phyloP scores from a whole-genome alignment of 805 yeast species.

The Yarrowia bubula region DNA sequence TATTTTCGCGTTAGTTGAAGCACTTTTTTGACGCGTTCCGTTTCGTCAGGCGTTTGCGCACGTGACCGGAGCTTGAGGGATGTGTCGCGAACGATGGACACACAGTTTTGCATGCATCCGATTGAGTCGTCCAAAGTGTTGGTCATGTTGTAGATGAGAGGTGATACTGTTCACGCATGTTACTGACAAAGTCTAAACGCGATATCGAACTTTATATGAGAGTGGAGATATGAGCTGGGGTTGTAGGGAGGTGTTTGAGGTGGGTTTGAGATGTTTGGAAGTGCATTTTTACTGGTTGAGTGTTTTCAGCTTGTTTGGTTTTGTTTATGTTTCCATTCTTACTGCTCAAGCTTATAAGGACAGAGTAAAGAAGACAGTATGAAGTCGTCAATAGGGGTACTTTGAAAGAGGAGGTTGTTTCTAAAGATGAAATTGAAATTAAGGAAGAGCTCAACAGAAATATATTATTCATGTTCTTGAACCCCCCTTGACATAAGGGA shows the following conservation, averaged over 20 bases:
- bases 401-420: too few species aligned
- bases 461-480: too few species aligned
- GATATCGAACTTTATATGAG: constrained; percentile 3
- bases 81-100: constrained; percentile 8
- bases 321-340: too few species aligned
- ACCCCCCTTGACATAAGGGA: too few species aligned
- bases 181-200: not conserved
- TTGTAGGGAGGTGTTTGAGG: not conserved
- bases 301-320: too few species aligned
- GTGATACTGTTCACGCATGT: not conserved
- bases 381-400: too few species aligned
- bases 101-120: constrained; percentile 11
- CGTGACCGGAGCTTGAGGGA: not conserved
- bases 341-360: too few species aligned
- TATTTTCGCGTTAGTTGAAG: constrained; percentile 14
- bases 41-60: constrained; percentile 17
- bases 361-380: too few species aligned
- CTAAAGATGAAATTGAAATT: too few species aligned
- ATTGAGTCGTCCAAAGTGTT: constrained; percentile 12
- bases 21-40: constrained; percentile 1
- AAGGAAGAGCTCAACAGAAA: too few species aligned
- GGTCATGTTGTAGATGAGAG: not conserved
- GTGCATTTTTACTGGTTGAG: too few species aligned
- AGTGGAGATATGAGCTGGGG: not conserved
- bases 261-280: too few species aligned